Percentiles rank a stretch among this genome's conserved stretches.
These are phyloP conservation scores for Pseudopithomyces maydicus DNA, from an alignment of 2,329 filamentous ascomycete genomes.

Conservation along the genomic window DNA sequence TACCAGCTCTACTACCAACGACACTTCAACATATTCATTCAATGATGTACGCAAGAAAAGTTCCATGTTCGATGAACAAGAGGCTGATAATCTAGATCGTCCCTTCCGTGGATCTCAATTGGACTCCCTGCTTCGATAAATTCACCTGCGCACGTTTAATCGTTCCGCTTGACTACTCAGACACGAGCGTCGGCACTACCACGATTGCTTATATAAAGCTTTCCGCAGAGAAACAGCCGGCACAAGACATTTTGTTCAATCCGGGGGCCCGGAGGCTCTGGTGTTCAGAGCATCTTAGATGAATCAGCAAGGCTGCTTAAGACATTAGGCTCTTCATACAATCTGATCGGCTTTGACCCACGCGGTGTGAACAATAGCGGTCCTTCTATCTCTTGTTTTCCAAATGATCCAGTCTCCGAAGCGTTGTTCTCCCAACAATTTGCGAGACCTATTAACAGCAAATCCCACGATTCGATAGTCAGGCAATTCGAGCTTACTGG, in stretches of 20 bases:
- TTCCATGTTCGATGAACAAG: not conserved
- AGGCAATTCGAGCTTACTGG: conserved; percentile 2
- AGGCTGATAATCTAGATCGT: not conserved
- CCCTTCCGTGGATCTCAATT: not conserved
- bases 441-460: conserved; percentile 6
- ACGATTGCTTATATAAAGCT: conserved; percentile 48
- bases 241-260: conserved; percentile 45
- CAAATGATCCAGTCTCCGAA: conserved; percentile 11
- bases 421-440: not conserved
- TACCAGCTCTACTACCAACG: not conserved
- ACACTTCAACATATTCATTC: not conserved
- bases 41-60: not conserved
- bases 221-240: conserved; percentile 34
- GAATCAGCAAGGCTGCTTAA: not conserved
- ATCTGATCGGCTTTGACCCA: conserved; percentile 49
- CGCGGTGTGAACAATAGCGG: conserved; percentile 45
- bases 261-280: conserved; percentile 53
- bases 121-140: conserved; percentile 1
- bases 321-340: conserved; percentile 34
- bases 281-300: conserved; percentile 28
- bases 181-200: conserved; percentile 26
- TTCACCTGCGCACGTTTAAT: conserved; percentile 48
- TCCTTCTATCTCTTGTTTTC: conserved; percentile 40
- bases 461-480: not conserved
- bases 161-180: conserved; percentile 50